These are phyloP conservation scores for Candida maesae DNA, from an alignment of 805 yeast species.

Conservation along the genomic window DNA sequence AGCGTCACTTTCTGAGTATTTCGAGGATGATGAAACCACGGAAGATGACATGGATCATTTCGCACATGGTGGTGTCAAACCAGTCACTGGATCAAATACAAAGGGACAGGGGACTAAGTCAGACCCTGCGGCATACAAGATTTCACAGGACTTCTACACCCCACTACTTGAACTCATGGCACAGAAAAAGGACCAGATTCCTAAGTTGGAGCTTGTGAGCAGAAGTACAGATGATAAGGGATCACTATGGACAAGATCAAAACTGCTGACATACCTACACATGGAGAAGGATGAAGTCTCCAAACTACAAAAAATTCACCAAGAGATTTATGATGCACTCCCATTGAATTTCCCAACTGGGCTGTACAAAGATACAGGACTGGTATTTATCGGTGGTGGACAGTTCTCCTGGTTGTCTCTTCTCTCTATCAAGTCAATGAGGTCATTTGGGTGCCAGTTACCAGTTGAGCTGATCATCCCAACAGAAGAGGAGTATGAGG, in stretches of 20 bases:
- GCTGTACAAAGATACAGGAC: conserved; percentile 20
- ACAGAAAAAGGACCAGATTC: conserved; percentile 13
- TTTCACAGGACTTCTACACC: conserved; percentile 17
- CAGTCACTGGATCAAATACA: background rate
- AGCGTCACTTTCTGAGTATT: conserved; percentile 4
- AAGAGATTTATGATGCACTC: conserved; percentile 38
- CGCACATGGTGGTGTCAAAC: conserved; percentile 7
- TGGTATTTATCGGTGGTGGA: conserved; percentile 46
- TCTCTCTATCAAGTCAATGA: conserved; percentile 42
- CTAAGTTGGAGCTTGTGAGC: conserved; percentile 9
- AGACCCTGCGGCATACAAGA: background rate
- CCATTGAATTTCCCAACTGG: conserved; percentile 35
- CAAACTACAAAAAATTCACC: conserved; percentile 42
- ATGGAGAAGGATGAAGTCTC: conserved; percentile 33
- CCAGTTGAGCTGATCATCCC: conserved; percentile 77
- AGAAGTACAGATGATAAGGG: conserved; percentile 44
- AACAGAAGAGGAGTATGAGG: conserved; percentile 60
- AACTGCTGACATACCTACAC: conserved; percentile 11
- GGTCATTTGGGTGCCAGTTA: conserved; percentile 47
- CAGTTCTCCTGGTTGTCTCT: conserved; percentile 51
- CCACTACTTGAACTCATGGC: conserved; percentile 14
- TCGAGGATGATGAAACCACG: conserved; percentile 12
- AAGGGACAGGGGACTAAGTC: background rate
- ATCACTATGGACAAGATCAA: conserved; percentile 37
- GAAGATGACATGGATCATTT: conserved; percentile 7